Evolutionary conservation across 441 rosid genomes (phyloP).

Genomic region (Biscutella auriculata): DNA sequence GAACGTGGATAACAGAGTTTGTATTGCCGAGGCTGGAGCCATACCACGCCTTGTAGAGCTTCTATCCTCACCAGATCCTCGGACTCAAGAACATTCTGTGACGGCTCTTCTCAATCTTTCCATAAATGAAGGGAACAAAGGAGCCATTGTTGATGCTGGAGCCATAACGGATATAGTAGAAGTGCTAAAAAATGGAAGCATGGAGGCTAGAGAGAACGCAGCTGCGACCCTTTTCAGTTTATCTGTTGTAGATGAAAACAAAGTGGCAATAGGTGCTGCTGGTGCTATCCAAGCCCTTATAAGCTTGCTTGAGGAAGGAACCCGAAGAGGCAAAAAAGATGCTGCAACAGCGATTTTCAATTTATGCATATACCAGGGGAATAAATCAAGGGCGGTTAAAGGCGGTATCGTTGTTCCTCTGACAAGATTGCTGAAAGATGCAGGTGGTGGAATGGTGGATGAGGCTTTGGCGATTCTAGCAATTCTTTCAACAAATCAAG

Average conservation of each 20-base stretch:
- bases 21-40: constrained; percentile 91
- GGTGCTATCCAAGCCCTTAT: constrained; percentile 93
- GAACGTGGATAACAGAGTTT: constrained; percentile 84
- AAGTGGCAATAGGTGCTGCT: constrained; percentile 89
- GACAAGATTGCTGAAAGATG: constrained; percentile 63
- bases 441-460: constrained; percentile 96
- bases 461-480: constrained; percentile 93
- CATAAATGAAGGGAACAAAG: constrained; percentile 84
- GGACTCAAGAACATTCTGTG: constrained; percentile 93
- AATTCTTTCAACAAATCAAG: constrained; percentile 74
- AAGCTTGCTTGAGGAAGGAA: constrained; percentile 68
- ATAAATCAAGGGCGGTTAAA: constrained; percentile 84
- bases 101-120: constrained; percentile 97
- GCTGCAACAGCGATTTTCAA: constrained; percentile 95
- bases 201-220: constrained; percentile 98
- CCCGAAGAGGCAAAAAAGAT: constrained; percentile 90
- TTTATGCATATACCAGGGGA: constrained; percentile 88
- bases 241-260: constrained; percentile 86
- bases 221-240: constrained; percentile 95
- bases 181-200: constrained; percentile 77
- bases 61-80: constrained; percentile 61
- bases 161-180: constrained; percentile 88
- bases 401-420: constrained; percentile 79
- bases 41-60: constrained; percentile 84
- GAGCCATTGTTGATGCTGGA: constrained; percentile 79